Evolutionary conservation across 2,329 filamentous ascomycete species (phyloP), one percentile per base, ranked within the genome.

Genomic region (Bipolaris bicolor): DNA sequence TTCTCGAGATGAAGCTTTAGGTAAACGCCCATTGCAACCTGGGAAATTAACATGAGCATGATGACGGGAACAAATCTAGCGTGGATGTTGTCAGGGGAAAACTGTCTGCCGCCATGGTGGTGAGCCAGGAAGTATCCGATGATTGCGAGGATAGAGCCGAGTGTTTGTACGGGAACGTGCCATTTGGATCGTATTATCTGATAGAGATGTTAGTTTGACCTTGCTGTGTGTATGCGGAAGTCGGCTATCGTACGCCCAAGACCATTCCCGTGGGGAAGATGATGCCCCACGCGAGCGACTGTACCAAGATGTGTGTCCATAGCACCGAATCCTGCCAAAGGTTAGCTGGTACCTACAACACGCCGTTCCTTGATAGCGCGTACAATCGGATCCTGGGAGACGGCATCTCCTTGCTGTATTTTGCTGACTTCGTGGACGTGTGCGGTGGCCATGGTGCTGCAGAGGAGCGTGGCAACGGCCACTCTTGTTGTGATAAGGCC

Each of bases 191-290:
- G 92, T 64, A 90, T 87, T 57, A 99, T 93, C 89, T 96, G 74
- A 16, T 29, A 58, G 54, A 49, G n/a, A 13, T 45, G 11, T 40
- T 41, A 55, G 22, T 31, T 43, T 52, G 22, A 3, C 10, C 16
- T 24, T 31, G 16, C 4, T 24, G 9, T 7, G 26, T 11, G 10
- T 31, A 16, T 10, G 20, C 20, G 6, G 2, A 22, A 2, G 7
- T 15, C 1, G 18, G 4, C 13, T 7, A 15, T 80, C 89, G 69
- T 86, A 95, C 91, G 57, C 94, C 94, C 16, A 97, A 82, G 40
- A 98, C 92, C 94, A 99, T 98, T 68, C 95, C 95, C 15, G 91
- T 83, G 10, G 95, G 95, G 71, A 97, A 98, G 57, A 98, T 86
- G 66, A 99, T 83, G 60, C 95, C 95, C 82, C 96, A 98, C 56